Base-by-base conservation (phyloP, 164 flowering plant species). In the Magnolia officinalis region DNA sequence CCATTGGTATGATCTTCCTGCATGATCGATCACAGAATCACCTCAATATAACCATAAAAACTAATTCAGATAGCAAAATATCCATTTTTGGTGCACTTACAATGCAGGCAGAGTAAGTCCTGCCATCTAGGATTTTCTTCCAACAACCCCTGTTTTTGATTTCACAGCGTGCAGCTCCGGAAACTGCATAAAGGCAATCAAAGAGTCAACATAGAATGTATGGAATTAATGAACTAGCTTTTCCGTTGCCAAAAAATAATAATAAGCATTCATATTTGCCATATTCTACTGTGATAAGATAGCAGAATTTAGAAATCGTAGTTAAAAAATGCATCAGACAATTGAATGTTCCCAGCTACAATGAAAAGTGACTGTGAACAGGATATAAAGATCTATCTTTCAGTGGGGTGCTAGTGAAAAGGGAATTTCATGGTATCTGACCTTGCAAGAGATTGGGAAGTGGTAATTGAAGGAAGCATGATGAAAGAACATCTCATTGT, bases 61-160 rank as follows among this genome's bases (percentile, higher is more conserved):
- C 2, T 64, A 24, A 66, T 69, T 5, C 58, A 65, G 68, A 55
- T 8, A 18, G 1, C 14, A 31, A 16, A 49, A 58, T 20, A n/a
- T 51, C 23, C 1, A 14, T 37, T 63, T 16, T 29, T 9, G 66
- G 24, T 55, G 65, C 61, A 84, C 96, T 86, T 79, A 96, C 99
- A 31, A 78, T 18, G 75, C 99, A 96, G 76, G 99, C 98, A 82
- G 99, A 92, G 80, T 79, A 90, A 29, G 93, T 88, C 78, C 65
- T 82, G 75, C 94, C 91, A 64, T 83, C 81, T 80, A 77, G 88
- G 58, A 89, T 89, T 76, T 82, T 79, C 84, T 82, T 89, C 99
- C 99, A 96, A 80, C 99, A 96, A 18, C 99, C 99, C 51, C 99
- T 98, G 80, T 96, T 94, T 71, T 91, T 92, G 21, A 96, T 83